Conservation (phyloP, 2,329 filamentous ascomycete genomes). For the Hypoxylon sp. region DNA sequence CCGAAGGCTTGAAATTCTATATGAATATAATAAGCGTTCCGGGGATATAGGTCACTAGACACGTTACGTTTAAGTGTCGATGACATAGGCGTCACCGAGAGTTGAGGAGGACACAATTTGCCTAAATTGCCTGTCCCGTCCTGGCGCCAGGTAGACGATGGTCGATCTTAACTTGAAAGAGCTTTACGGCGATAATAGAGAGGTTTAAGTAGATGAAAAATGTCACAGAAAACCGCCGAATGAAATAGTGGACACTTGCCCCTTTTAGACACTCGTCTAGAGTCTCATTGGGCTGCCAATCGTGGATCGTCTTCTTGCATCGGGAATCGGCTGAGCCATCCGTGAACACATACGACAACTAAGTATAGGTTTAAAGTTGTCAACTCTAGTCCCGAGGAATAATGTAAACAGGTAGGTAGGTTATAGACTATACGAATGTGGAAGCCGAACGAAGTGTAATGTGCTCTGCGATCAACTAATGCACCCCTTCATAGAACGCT, state of each 20-base stretch:
- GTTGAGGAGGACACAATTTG: constrained; percentile 29
- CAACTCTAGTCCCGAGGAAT: not conserved
- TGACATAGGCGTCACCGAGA: constrained; percentile 26
- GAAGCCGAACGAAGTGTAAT: too few relatives aligned
- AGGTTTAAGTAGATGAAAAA: constrained; percentile 36
- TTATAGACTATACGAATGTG: too few relatives aligned
- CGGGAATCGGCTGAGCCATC: constrained; percentile 42
- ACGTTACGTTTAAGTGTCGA: constrained; percentile 21
- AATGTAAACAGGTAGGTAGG: too few relatives aligned
- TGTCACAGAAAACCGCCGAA: constrained; percentile 37
- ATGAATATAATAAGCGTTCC: constrained; percentile 29
- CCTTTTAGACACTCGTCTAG: constrained; percentile 23
- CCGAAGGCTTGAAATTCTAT: constrained; percentile 34
- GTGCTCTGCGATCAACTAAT: too few relatives aligned
- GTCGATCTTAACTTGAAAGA: constrained; percentile 39
- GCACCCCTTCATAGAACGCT: not conserved
- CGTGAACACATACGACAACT: constrained; percentile 19
- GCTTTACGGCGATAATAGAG: constrained; percentile 26
- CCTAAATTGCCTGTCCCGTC: constrained; percentile 41
- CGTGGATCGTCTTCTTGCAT: constrained; percentile 31
- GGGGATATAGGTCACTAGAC: constrained; percentile 20
- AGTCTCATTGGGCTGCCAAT: constrained; percentile 28
- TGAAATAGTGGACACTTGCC: constrained; percentile 28
- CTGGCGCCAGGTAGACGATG: constrained; percentile 19
- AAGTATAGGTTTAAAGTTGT: not conserved